Conservation (phyloP, 768 basidiomycete genomes). For the Serendipita sp. region DNA sequence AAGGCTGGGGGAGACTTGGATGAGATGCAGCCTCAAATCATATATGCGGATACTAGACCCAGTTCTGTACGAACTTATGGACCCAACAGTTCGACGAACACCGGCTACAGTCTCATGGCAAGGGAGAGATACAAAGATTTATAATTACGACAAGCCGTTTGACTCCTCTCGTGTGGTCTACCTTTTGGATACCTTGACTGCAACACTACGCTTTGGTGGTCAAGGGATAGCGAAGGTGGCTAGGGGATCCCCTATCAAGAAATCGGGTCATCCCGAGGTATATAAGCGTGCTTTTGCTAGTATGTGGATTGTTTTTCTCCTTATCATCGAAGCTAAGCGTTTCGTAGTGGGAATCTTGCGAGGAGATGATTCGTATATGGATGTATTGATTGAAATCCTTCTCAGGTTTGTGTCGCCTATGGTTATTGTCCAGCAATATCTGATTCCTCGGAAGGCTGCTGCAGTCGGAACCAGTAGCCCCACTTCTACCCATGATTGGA, state of each 20-base stretch:
- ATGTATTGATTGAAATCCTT: conserved; percentile 55
- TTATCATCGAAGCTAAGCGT: not conserved
- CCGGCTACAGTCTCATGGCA: conserved; percentile 35
- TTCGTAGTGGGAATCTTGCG: conserved; percentile 26
- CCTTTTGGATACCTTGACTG: conserved; percentile 59
- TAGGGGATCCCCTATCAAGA: conserved; percentile 42
- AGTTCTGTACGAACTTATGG: conserved; percentile 58
- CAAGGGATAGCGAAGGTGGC: conserved; percentile 72
- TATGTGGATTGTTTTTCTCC: conserved; percentile 19
- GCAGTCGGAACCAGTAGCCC: conserved; percentile 54
- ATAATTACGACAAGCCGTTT: conserved; percentile 54
- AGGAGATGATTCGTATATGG: conserved; percentile 54
- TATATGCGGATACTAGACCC: conserved; percentile 90
- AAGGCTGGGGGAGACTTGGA: conserved; percentile 87
- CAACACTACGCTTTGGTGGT: conserved; percentile 73
- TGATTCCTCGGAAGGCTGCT: conserved; percentile 36
- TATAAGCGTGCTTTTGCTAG: conserved; percentile 44
- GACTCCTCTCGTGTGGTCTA: conserved; percentile 62
- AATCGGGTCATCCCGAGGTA: conserved; percentile 48
- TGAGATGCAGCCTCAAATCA: conserved; percentile 84
- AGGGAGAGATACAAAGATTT: conserved; percentile 51
- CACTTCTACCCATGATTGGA: conserved; percentile 35
- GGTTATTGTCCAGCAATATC: not conserved
- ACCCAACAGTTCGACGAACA: conserved; percentile 45
- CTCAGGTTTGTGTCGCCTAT: conserved; percentile 33